Percentiles rank a stretch among this genome's conserved stretches.
Evolutionary conservation across 805 yeast species (phyloP).

Genomic region (Nakazawaea ishiwadae): DNA sequence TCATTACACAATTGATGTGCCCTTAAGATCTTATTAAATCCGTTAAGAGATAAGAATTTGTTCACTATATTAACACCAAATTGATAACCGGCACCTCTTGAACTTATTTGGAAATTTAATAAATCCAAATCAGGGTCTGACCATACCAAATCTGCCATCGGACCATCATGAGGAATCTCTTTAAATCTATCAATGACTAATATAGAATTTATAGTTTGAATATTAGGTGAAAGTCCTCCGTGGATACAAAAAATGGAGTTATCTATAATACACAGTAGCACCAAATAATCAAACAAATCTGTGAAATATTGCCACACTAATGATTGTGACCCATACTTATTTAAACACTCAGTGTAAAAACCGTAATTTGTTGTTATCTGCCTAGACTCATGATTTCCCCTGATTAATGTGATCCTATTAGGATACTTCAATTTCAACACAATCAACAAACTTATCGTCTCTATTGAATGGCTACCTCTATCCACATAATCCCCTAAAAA

Average conservation of each 20-base stretch:
- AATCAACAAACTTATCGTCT: conserved; percentile 80
- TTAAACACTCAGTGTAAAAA: conserved; percentile 88
- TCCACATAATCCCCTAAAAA: conserved; percentile 97
- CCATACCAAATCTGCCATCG: conserved; percentile 99
- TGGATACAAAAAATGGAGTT: conserved; percentile 90
- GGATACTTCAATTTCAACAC: conserved; percentile 88
- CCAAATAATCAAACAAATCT: conserved; percentile 87
- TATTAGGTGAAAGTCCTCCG: conserved; percentile 94
- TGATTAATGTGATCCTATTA: conserved; percentile 66
- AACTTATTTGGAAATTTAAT: conserved; percentile 78
- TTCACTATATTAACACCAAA: conserved; percentile 90
- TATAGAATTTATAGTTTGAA: conserved; percentile 91
- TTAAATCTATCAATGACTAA: conserved; percentile 84
- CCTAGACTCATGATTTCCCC: conserved; percentile 96
- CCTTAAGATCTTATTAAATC: conserved; percentile 74
- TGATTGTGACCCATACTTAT: conserved; percentile 73
- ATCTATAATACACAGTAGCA: conserved; percentile 86
- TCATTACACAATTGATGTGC: conserved; percentile 98
- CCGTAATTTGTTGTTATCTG: conserved; percentile 98
- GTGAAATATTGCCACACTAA: conserved; percentile 88
- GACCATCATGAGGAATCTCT: conserved; percentile 98
- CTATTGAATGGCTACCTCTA: conserved; percentile 89
- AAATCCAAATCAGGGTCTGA: conserved; percentile 90
- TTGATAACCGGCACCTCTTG: conserved; percentile 97
- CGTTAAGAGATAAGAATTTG: conserved; percentile 74